Base-by-base conservation (phyloP, 2,329 filamentous ascomycete genomes). In the Cladosporium velox region DNA sequence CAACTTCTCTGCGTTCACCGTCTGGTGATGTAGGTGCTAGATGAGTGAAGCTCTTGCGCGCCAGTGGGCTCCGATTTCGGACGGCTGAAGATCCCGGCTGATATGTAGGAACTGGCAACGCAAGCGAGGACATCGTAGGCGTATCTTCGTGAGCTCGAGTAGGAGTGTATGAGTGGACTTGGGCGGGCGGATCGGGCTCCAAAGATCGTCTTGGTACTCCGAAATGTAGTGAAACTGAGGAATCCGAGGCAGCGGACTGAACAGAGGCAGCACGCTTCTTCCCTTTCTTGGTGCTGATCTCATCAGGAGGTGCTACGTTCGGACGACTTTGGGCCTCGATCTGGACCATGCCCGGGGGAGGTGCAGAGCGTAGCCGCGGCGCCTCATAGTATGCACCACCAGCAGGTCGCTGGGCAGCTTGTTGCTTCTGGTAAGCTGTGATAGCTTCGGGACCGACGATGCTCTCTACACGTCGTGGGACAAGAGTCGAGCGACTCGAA, bases 381-480 rank as follows among this genome's bases (percentile, higher is more conserved):
- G 54, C 61, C 66, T 84, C 83, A 59, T 70, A 74, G 55, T 68
- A 71, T 21, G 80, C 79, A 35, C 80, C 81, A 65, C 81, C 80
- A 14, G 80, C 78, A 26, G 80, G 80, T 66, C 75, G 75, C 68
- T 83, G 79, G 38, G 75, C 72, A 64, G 79, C 72, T 74, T 90
- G 90, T 1, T 89, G 88, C 72, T 91, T 85, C 72, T 88, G 85
- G 74, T 93, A 91, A 73, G 92, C 90, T 69, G 85, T 85, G 41
- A 87, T 86, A 73, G 94, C 91, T 75, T 95, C 91, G 7, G 90
- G 88, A 5, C 69, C 73, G 86, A 96, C 91, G 72, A 94, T 87
- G 72, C 86, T 90, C 72, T 93, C 90, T 58, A 93, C 87, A 51
- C 87, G 83, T 14, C 87, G 85, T 0, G 90, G 90, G 5, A 38